Evolutionary conservation across 768 basidiomycete genomes (phyloP), one percentile per base, ranked within the genome.

Genomic region (Pleurotus cornucopiae): DNA sequence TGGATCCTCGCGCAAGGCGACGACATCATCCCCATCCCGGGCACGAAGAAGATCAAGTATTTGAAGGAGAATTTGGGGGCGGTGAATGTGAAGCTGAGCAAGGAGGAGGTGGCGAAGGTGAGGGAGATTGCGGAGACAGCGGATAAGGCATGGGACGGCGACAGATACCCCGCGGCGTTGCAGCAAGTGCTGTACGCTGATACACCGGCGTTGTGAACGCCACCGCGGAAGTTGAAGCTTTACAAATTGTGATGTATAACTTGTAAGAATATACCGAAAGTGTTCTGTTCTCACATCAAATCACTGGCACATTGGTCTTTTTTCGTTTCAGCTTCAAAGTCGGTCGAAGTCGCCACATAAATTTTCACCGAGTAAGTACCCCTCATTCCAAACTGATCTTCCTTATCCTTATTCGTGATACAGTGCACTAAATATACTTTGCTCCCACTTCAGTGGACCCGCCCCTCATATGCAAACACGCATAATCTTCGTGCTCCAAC

Each of bases 1-100:
- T 76, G 69, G 71, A 53, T 76, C 7, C 66, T 76, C 6, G 66
- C 69, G 3, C 71, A 75, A 60, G 70, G 71, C 6, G 59, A 62
- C 25, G 67, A 73, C 49, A 47, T 76, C 56, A 67, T 75, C 57
- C 64, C 70, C 11, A 74, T 76, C 59, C 73, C 75, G 1, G 73
- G 71, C 5, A 14, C 76, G 67, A 67, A 37, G 57, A 76, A 59
- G 68, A 66, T 67, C 65, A 69, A 25, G 76, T 73, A 74, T 46
- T 64, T 79, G 6, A 60, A 71, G 20, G 75, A 79, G 56, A 79
- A 79, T 41, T 20, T 74, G 12, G 65, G 58, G 0, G 69, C 73
- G 30, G 61, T 60, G 1, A 49, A 60, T 6, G 58, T 76, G 0
- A 57, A 59, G 6, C 60, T 76, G 21, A 56, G 65, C 1, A 41